Percentiles rank a stretch among this genome's conserved stretches.
Evolutionary conservation across 1,284 basidiomycete genomes (phyloP).

Genomic region (Ganoderma lingzhi): DNA sequence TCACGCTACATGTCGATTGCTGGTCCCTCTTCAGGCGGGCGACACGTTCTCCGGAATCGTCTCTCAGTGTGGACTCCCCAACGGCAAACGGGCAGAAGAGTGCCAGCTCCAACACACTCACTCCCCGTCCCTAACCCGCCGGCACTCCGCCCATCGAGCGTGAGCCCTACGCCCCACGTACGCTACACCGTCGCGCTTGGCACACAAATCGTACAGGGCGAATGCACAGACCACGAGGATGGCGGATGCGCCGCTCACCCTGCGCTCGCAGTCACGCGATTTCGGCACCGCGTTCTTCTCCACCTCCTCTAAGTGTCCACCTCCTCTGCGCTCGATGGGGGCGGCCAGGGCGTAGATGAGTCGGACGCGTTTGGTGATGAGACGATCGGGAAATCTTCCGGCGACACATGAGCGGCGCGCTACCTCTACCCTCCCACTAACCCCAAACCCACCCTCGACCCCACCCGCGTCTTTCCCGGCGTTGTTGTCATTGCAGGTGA

Average conservation of each 20-base stretch:
- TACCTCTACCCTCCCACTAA: slow-evolving; percentile 23
- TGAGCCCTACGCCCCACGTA: slow-evolving; percentile 80
- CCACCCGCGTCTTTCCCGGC: slow-evolving; percentile 32
- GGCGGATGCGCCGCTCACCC: slow-evolving; percentile 34
- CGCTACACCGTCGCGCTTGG: slow-evolving; percentile 85
- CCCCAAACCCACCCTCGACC: slow-evolving; percentile 27
- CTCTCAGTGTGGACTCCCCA: slow-evolving; percentile 39
- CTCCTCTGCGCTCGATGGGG: slow-evolving; percentile 42
- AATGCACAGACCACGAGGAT: slow-evolving; percentile 34
- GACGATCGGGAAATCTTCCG: slow-evolving; percentile 66
- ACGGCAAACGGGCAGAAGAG: slow-evolving; percentile 15
- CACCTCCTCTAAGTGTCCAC: slow-evolving; percentile 44
- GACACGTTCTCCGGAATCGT: slow-evolving; percentile 29
- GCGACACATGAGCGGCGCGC: slow-evolving; percentile 38
- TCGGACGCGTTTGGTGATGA: slow-evolving; percentile 54
- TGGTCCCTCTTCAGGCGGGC: slow-evolving; percentile 36
- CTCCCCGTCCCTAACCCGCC: slow-evolving; percentile 44
- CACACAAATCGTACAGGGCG: slow-evolving; percentile 62
- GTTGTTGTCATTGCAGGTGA: slow-evolving; percentile 38
- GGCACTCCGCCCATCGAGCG: slow-evolving; percentile 50
- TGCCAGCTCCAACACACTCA: slow-evolving; percentile 40
- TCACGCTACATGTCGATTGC: slow-evolving; percentile 46
- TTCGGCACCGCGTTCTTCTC: slow-evolving; percentile 55
- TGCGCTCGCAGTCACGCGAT: slow-evolving; percentile 35
- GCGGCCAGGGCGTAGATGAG: slow-evolving; percentile 43